Evolutionary conservation across 257 asterid genomes (phyloP).

Genomic region (Solanum bukasovii): DNA sequence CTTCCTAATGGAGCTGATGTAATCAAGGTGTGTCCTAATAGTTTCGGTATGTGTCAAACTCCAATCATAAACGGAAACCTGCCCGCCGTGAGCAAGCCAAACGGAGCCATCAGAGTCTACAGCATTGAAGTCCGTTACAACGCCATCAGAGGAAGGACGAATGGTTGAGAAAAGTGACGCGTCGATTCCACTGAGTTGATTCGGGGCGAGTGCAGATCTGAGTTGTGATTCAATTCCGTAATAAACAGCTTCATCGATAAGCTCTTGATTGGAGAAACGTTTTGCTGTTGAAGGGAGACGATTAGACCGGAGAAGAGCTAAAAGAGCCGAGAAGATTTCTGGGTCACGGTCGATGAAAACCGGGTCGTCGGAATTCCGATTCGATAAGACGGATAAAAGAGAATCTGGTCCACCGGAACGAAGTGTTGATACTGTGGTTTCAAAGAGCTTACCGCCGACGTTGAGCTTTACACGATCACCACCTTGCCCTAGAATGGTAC

Average conservation of each 20-base stretch:
- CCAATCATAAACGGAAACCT: conserved; percentile 86
- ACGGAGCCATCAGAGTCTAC: conserved; percentile 64
- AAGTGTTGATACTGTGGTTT: conserved; percentile 76
- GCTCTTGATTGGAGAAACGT: conserved; percentile 72
- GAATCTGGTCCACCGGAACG: conserved; percentile 83
- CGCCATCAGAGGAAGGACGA: conserved; percentile 52
- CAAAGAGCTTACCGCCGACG: conserved; percentile 93
- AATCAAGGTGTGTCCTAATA: conserved; percentile 73
- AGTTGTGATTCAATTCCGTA: conserved; percentile 81
- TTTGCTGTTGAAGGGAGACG: conserved; percentile 83
- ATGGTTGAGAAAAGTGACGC: conserved; percentile 41
- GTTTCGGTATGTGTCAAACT: conserved; percentile 52
- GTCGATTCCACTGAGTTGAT: conserved; percentile 55
- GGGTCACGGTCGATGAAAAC: conserved; percentile 97
- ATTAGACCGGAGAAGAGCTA: conserved; percentile 81
- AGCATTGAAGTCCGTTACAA: conserved; percentile 74
- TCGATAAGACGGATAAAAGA: conserved; percentile 56
- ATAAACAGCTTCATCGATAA: conserved; percentile 70
- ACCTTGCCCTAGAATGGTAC: conserved; percentile 1
- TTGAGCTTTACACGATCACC: conserved; percentile 75
- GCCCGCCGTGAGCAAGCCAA: conserved; percentile 90
- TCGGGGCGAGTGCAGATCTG: conserved; percentile 66
- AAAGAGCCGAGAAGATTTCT: conserved; percentile 69
- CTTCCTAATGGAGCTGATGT: conserved; percentile 31
- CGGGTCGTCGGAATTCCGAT: conserved; percentile 38